Conservation (phyloP, 2,329 filamentous ascomycete species). For the Fusarium sterilihyphosum region DNA sequence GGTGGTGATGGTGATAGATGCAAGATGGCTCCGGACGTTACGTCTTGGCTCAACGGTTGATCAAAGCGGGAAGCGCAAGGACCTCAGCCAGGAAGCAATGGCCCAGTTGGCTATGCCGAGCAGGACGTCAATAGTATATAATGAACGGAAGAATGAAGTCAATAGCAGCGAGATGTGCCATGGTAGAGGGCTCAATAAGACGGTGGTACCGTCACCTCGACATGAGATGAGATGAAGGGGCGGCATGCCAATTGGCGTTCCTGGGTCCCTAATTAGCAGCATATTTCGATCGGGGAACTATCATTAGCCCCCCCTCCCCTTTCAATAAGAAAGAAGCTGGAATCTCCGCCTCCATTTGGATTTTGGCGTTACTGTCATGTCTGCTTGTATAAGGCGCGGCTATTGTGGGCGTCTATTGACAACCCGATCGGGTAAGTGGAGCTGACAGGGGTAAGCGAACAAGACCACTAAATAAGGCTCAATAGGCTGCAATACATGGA, state of each 20-base stretch:
- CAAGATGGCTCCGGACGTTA: constrained; percentile 9
- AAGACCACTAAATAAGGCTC: not conserved
- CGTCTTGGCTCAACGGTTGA: constrained; percentile 34
- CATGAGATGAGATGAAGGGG: not conserved
- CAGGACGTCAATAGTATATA: not conserved
- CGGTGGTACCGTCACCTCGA: constrained; percentile 12
- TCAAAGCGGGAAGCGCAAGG: constrained; percentile 28
- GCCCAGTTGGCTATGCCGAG: constrained; percentile 15
- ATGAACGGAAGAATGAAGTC: not conserved
- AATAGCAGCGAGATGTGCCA: constrained; percentile 4
- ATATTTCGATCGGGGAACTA: not conserved
- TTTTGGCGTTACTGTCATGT: constrained; percentile 10
- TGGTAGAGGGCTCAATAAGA: constrained; percentile 16
- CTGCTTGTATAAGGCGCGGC: constrained; percentile 28
- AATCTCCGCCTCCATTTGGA: constrained; percentile 20
- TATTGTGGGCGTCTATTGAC: constrained; percentile 51
- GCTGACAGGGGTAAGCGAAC: constrained; percentile 8
- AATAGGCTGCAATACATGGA: not conserved
- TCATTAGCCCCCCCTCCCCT: not conserved
- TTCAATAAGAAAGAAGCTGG: constrained; percentile 13
- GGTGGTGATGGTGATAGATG: constrained; percentile 11
- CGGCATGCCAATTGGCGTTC: constrained; percentile 6
- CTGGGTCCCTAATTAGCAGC: constrained; percentile 28
- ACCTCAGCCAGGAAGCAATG: constrained; percentile 3
- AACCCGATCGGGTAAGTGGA: constrained; percentile 44